Evolutionary conservation across 164 flowering plant species (phyloP).

Genomic region (Brasenia schreberi): DNA sequence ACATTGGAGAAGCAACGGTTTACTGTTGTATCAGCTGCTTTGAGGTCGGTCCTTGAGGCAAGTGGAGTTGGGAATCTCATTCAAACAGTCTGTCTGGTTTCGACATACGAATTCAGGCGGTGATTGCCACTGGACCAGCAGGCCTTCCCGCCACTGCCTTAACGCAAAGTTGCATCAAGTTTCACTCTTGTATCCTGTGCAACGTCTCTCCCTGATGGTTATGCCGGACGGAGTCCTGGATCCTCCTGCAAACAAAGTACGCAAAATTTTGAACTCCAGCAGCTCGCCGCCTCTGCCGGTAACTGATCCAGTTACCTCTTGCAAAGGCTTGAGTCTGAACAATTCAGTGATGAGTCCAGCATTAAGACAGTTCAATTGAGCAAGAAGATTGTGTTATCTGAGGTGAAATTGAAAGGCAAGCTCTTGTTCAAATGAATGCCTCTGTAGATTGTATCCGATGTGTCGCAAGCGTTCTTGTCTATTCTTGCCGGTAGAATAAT

Average conservation of each 20-base stretch:
- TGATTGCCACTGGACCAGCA: slow-evolving; percentile 61
- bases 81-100: slow-evolving; percentile 35
- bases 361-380: background rate
- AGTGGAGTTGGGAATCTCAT: background rate
- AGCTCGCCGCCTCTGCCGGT: background rate
- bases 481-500: background rate
- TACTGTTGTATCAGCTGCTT: background rate
- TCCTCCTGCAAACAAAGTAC: slow-evolving; percentile 60
- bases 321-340: background rate
- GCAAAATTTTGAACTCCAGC: slow-evolving; percentile 11
- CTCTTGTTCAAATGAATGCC: background rate
- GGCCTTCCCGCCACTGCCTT: slow-evolving; percentile 48
- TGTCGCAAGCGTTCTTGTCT: background rate
- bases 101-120: slow-evolving; percentile 45
- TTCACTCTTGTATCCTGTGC: slow-evolving; percentile 49
- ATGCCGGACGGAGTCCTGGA: slow-evolving; percentile 62
- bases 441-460: background rate
- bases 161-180: slow-evolving; percentile 27
- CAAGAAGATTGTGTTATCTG: background rate
- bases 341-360: too few species aligned
- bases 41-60: background rate
- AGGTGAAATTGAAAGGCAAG: background rate
- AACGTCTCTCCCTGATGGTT: slow-evolving; percentile 47
- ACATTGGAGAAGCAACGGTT: background rate
- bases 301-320: background rate